Evolutionary conservation across 106 monocot genomes (phyloP).

Genomic region (Apostasia ramifera): DNA sequence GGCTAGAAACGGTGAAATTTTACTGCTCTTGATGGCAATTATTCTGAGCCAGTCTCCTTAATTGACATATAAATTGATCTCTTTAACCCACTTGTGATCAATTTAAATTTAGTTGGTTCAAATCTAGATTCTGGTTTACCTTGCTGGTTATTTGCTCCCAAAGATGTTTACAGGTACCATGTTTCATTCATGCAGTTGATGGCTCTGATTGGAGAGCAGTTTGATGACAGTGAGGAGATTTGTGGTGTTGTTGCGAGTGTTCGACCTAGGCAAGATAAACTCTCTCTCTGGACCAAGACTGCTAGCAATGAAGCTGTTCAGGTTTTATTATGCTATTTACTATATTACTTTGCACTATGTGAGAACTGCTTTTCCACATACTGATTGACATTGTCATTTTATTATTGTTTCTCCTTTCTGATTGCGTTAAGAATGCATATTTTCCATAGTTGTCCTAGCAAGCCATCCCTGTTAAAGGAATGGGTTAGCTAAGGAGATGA

Average conservation of each 20-base stretch:
- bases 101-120: not conserved
- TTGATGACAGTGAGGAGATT: slow-evolving; percentile 91
- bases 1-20: slow-evolving; percentile 76
- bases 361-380: no score
- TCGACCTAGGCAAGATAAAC: slow-evolving; percentile 84
- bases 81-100: not conserved
- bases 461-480: no score
- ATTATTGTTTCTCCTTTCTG: no score
- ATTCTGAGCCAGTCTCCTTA: not conserved
- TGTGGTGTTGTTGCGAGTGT: slow-evolving; percentile 96
- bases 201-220: slow-evolving; percentile 98
- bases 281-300: slow-evolving; percentile 82
- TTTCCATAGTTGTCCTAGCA: no score
- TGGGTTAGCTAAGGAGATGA: no score
- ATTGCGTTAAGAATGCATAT: no score
- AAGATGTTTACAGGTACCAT: no score
- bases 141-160: no score
- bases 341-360: not conserved
- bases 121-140: not conserved
- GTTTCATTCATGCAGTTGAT: slow-evolving; percentile 51
- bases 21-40: not conserved
- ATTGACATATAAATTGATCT: not conserved
- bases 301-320: slow-evolving; percentile 98
- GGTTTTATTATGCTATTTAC: slow-evolving; percentile 29
- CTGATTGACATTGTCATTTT: no score